These are phyloP conservation scores for Brassica rapa DNA, from an alignment of 345 rosid genomes.

Conservation along the genomic window DNA sequence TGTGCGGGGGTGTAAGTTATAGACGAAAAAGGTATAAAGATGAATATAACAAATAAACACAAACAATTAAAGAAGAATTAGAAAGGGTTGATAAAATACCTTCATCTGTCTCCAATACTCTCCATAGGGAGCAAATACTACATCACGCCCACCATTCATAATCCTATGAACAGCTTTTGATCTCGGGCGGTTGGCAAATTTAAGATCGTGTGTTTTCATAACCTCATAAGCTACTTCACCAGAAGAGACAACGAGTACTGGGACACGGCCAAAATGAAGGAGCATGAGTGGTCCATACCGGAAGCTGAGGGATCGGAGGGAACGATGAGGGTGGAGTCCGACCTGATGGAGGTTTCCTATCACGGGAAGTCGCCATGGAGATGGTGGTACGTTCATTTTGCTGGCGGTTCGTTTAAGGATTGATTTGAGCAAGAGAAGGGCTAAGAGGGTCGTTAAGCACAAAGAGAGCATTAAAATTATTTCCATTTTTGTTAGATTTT, in stretches of 20 bases:
- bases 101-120: conserved; percentile 71
- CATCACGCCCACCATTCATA: conserved; percentile 43
- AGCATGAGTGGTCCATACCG: conserved; percentile 60
- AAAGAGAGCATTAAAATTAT: conserved; percentile 8
- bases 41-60: neutral
- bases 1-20: neutral
- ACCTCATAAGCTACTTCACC: conserved; percentile 47
- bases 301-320: conserved; percentile 44
- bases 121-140: conserved; percentile 52
- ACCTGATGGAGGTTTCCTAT: conserved; percentile 63
- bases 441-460: conserved; percentile 9
- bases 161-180: conserved; percentile 29
- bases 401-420: conserved; percentile 1
- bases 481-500: neutral
- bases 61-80: neutral
- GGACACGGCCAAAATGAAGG: conserved; percentile 51
- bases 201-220: conserved; percentile 58
- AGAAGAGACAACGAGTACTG: conserved; percentile 54
- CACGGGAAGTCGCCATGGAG: conserved; percentile 54
- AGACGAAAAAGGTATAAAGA: neutral
- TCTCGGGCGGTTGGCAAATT: conserved; percentile 50
- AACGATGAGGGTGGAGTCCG: conserved; percentile 49
- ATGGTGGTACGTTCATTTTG: conserved; percentile 33
- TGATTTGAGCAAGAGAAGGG: conserved; percentile 16
- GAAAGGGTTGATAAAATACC: conserved; percentile 8